A percentile compares a stretch with the other conserved stretches of the same genome.
phyloP scores from a whole-genome alignment of 2,329 filamentous ascomycete genomes.

The Sordariomycetes sp. region DNA sequence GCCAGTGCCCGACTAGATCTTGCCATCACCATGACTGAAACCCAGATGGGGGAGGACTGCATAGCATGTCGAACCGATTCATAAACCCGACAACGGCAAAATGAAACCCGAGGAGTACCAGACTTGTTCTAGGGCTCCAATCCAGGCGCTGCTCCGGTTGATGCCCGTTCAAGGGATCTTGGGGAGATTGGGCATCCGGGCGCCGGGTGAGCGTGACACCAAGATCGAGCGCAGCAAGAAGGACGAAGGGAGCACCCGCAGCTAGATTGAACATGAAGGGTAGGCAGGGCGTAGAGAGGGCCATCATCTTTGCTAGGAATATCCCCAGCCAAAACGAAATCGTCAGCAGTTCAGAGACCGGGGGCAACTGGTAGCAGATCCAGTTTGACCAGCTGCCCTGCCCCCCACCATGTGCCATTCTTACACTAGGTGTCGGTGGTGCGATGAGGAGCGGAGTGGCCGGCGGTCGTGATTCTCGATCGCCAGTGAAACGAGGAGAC shows the following conservation, averaged over 20 bases:
- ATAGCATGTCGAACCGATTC: background rate
- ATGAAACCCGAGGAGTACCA: background rate
- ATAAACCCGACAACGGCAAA: background rate
- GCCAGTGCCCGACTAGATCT: background rate
- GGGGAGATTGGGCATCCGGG: background rate
- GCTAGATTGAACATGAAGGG: constrained; percentile 57
- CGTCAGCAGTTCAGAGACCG: constrained; percentile 13
- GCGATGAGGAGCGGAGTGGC: constrained; percentile 7
- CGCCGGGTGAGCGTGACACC: constrained; percentile 20
- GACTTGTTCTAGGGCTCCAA: background rate
- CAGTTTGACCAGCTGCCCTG: background rate
- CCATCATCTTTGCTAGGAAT: constrained; percentile 59
- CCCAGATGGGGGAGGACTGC: background rate
- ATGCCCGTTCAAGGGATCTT: background rate
- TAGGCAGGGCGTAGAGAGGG: constrained; percentile 57
- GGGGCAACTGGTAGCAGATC: background rate
- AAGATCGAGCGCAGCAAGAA: constrained; percentile 59
- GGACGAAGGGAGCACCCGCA: constrained; percentile 56
- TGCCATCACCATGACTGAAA: background rate
- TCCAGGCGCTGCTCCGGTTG: background rate
- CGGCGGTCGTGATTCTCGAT: constrained; percentile 10
- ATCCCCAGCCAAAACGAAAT: constrained; percentile 43
- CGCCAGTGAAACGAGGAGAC: constrained; percentile 6
- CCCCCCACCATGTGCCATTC: background rate
- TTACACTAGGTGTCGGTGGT: background rate